Evolutionary conservation across 306 rosid species (phyloP).

Genomic region (Rosa persica): DNA sequence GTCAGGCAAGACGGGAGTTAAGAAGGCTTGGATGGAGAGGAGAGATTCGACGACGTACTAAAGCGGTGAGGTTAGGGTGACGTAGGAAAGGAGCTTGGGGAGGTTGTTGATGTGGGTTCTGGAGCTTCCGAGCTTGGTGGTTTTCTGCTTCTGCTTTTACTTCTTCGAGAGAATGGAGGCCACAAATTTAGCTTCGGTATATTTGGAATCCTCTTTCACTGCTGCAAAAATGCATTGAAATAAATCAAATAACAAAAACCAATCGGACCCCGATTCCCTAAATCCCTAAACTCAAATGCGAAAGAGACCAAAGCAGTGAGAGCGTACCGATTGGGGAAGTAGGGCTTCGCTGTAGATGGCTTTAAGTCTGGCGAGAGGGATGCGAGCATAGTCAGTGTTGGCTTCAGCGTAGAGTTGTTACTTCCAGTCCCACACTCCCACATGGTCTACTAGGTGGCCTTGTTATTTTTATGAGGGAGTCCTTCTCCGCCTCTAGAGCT

Average conservation of each 20-base stretch:
- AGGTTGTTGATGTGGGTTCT: slow-evolving; percentile 72
- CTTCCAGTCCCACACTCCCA: slow-evolving; percentile 68
- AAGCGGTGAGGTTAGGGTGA: too few relatives aligned
- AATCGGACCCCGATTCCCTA: neutral
- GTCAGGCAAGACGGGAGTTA: too few relatives aligned
- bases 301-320: slow-evolving; percentile 4
- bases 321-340: slow-evolving; percentile 49
- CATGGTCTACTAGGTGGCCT: slow-evolving; percentile 50
- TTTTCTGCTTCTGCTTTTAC: slow-evolving; percentile 33
- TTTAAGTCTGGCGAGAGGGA: slow-evolving; percentile 62
- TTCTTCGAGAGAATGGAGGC: slow-evolving; percentile 38
- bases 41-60: too few relatives aligned
- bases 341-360: slow-evolving; percentile 67
- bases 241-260: neutral
- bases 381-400: slow-evolving; percentile 36
- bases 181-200: slow-evolving; percentile 39
- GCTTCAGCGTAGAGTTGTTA: slow-evolving; percentile 73
- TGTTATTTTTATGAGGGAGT: slow-evolving; percentile 59
- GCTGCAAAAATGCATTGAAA: slow-evolving; percentile 16
- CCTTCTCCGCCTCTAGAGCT: slow-evolving; percentile 68
- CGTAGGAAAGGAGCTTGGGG: too few relatives aligned
- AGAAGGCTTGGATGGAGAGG: too few relatives aligned
- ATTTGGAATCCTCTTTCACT: slow-evolving; percentile 37
- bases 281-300: neutral
- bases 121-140: slow-evolving; percentile 42